These are phyloP conservation scores for Panicum virgatum DNA, from an alignment of 202 grass and related monocot genomes.

Conservation along the genomic window DNA sequence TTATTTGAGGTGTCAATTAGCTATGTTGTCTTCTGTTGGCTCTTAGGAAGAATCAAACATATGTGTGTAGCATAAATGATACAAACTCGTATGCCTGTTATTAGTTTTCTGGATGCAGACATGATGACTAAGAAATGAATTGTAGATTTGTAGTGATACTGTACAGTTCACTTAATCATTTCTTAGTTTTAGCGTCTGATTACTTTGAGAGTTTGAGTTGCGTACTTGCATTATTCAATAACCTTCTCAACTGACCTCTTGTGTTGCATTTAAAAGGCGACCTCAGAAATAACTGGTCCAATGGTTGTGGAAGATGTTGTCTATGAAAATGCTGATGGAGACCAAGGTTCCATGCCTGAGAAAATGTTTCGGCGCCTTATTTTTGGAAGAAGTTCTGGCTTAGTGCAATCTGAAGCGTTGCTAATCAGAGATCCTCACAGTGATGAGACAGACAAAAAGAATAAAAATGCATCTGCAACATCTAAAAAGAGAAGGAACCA, in stretches of 20 bases:
- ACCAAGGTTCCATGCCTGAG: constrained; percentile 43
- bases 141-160: not conserved
- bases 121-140: not conserved
- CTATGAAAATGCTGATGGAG: constrained; percentile 69
- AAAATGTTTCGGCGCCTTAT: constrained; percentile 74
- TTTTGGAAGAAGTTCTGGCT: constrained; percentile 87
- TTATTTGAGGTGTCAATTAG: not conserved
- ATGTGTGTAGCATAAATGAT: not conserved
- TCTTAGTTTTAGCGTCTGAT: constrained; percentile 2
- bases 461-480: constrained; percentile 41
- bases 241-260: constrained; percentile 25
- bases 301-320: constrained; percentile 95
- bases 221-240: constrained; percentile 17
- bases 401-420: constrained; percentile 96
- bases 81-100: not conserved
- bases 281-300: constrained; percentile 84
- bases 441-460: constrained; percentile 47
- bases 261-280: constrained; percentile 55
- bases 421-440: constrained; percentile 37
- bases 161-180: not conserved
- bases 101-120: constrained; percentile 1
- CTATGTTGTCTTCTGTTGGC: not conserved
- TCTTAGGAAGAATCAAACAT: not conserved
- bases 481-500: constrained; percentile 62
- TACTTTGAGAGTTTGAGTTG: constrained; percentile 8